These are phyloP conservation scores for Thelonectria rubi DNA, from an alignment of 2,329 filamentous ascomycete species.

Conservation along the genomic window DNA sequence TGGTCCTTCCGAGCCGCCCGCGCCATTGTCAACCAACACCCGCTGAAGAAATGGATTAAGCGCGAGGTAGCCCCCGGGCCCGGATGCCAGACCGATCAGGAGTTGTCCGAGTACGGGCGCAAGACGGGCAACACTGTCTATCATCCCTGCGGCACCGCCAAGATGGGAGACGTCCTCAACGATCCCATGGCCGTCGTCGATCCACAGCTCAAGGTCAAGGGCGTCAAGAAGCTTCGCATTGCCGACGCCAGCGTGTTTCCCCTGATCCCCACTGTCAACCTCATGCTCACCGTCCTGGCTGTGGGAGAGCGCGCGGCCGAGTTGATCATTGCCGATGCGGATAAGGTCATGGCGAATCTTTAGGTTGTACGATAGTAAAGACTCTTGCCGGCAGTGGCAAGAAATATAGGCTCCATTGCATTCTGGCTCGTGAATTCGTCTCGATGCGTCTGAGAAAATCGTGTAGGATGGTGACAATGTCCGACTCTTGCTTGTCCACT, in stretches of 20 bases:
- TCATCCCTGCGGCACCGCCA: constrained; percentile 87
- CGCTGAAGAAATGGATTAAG: constrained; percentile 83
- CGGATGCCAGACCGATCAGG: constrained; percentile 75
- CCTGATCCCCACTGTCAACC: constrained; percentile 84
- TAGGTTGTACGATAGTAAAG: neutral
- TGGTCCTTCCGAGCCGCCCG: constrained; percentile 77
- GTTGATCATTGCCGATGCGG: constrained; percentile 61
- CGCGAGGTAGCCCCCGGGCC: constrained; percentile 81
- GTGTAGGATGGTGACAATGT: neutral
- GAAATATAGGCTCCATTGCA: too few relatives aligned
- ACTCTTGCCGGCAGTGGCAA: too few relatives aligned
- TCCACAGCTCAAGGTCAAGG: constrained; percentile 72
- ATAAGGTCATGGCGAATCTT: neutral
- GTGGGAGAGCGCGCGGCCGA: constrained; percentile 85
- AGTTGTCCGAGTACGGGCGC: constrained; percentile 80
- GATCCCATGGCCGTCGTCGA: constrained; percentile 81
- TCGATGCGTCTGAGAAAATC: neutral
- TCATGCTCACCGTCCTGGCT: constrained; percentile 85
- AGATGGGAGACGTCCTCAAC: constrained; percentile 78
- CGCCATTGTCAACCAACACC: constrained; percentile 74
- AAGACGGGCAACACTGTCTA: constrained; percentile 87
- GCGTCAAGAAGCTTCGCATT: constrained; percentile 76
- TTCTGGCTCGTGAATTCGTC: too few relatives aligned
- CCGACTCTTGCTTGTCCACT: neutral
- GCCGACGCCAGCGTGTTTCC: constrained; percentile 89